Conservation (phyloP, 345 rosid genomes). For the Salix arbutifolia region DNA sequence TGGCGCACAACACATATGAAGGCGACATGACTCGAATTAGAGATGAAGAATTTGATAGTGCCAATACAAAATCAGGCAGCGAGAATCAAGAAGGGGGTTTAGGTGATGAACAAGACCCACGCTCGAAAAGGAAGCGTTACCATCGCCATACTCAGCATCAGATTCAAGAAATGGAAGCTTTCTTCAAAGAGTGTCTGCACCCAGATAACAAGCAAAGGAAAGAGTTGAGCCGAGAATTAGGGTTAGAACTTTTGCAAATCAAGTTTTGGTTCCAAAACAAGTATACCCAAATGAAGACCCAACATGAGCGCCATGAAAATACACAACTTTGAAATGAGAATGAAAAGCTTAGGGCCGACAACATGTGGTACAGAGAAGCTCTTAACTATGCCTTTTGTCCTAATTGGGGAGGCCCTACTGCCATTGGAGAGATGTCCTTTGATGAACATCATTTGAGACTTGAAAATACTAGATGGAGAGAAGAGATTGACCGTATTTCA, state of each 20-base stretch:
- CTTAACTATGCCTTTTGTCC: constrained; percentile 88
- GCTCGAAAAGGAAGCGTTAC: constrained; percentile 81
- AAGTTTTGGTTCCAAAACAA: constrained; percentile 99
- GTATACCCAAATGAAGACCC: constrained; percentile 98
- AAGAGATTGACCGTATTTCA: constrained; percentile 92
- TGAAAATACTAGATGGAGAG: constrained; percentile 79
- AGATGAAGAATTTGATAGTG: constrained; percentile 63
- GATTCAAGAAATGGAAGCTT: constrained; percentile 97
- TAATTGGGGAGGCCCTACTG: constrained; percentile 86
- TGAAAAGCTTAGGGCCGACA: constrained; percentile 82
- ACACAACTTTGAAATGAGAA: constrained; percentile 74
- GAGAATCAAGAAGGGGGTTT: constrained; percentile 85
- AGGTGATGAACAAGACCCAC: constrained; percentile 74
- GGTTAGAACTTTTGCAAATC: constrained; percentile 88
- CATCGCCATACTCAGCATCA: constrained; percentile 97
- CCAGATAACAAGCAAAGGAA: constrained; percentile 98
- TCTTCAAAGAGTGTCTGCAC: constrained; percentile 96
- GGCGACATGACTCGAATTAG: constrained; percentile 44
- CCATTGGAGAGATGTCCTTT: constrained; percentile 89
- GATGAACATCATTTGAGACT: constrained; percentile 90
- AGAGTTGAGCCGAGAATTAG: constrained; percentile 82
- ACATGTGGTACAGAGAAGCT: constrained; percentile 81
- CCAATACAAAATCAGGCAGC: constrained; percentile 71
- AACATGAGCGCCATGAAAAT: constrained; percentile 83
- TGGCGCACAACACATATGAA: constrained; percentile 51